phyloP scores from a whole-genome alignment of 257 asterid species.

The Striga asiatica region DNA sequence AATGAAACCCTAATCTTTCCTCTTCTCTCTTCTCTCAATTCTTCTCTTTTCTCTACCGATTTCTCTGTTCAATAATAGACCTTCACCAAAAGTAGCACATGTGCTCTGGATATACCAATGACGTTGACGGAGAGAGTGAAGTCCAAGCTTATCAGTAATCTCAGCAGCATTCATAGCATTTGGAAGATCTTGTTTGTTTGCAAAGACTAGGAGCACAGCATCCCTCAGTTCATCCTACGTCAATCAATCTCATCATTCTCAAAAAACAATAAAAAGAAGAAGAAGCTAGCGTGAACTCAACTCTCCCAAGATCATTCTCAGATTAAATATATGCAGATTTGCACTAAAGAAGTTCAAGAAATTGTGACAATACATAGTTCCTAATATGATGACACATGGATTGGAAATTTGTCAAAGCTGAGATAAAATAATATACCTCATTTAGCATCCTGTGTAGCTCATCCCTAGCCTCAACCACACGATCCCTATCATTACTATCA shows the following conservation, averaged over 20 bases:
- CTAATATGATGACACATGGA: neutral
- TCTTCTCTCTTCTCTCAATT: too few species aligned
- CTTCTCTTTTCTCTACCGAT: too few species aligned
- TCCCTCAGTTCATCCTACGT: constrained; percentile 42
- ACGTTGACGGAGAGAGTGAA: constrained; percentile 50
- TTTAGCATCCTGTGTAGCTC: constrained; percentile 79
- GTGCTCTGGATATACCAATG: constrained; percentile 50
- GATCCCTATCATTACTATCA: constrained; percentile 76
- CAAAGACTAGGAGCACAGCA: constrained; percentile 42
- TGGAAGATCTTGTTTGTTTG: constrained; percentile 53
- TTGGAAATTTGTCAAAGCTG: too few species aligned
- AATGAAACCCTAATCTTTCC: too few species aligned
- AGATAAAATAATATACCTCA: too few species aligned
- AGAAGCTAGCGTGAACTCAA: too few species aligned
- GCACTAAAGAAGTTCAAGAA: neutral
- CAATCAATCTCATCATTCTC: neutral
- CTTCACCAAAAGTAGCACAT: constrained; percentile 39
- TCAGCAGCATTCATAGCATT: constrained; percentile 55
- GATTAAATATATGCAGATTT: neutral
- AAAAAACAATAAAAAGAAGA: too few species aligned
- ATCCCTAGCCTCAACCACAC: constrained; percentile 84
- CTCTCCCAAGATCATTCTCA: neutral
- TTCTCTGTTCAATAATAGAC: too few species aligned
- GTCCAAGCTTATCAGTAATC: constrained; percentile 45
- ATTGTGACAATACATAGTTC: neutral